Evolutionary conservation across 306 rosid species (phyloP), one percentile per base, ranked within the genome.

Genomic region (Clitoria ternatea): DNA sequence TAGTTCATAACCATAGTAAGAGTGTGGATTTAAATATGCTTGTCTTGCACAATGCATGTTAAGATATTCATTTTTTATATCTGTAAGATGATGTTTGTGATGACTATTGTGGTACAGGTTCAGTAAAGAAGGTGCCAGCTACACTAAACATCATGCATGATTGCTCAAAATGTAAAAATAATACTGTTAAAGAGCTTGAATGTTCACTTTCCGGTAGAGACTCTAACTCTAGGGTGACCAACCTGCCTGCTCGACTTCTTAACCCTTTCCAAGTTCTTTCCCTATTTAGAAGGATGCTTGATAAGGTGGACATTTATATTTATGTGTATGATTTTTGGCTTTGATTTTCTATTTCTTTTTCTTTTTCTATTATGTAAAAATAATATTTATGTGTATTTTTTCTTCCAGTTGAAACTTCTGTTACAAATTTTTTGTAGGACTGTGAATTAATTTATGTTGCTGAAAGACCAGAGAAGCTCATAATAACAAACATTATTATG

Each of bases 381-480:
- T 15, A 37, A n/a, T n/a, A n/a, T n/a, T n/a, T n/a, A n/a, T n/a
- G 42, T 43, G 67, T 83, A 55, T 54, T 44, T 77, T 42, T 20
- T n/a, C 64, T 61, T 73, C 76, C 54, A 72, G 60, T 50, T 72
- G 42, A 43, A 55, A 66, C 59, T 9, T 76, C 62, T 40, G 52
- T 74, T 29, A 53, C 53, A 32, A 32, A 76, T 54, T 62, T 80
- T 65, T 65, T 84, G 74, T 79, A 94, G 98, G 98, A 94, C 50
- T 90, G 96, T 45, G 91, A 85, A 78, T 77, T 93, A 78, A 90
- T 94, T 78, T 78, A 81, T 83, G 81, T 93, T 55, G 80, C 85
- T 33, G 82, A 80, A 70, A 82, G 94, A 80, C 98, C 98, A n/a
- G 97, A 90, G 85, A 90, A 85, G 56, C 86, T 90, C 62, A 84